Evolutionary conservation across 805 yeast genomes (phyloP), one percentile per base, ranked within the genome.

Genomic region (Candida arabinofermentans): DNA sequence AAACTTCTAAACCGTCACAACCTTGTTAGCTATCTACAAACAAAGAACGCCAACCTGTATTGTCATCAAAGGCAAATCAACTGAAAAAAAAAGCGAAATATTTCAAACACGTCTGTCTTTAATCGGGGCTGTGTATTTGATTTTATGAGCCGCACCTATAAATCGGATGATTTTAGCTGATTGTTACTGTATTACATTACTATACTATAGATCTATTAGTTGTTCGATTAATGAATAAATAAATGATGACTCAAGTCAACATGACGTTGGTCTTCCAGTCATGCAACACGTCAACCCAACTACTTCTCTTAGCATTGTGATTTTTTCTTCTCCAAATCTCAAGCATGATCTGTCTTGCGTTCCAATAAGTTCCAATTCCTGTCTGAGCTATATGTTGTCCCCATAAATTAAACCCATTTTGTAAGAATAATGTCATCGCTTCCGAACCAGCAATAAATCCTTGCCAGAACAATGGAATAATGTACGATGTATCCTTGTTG

Each of bases 391-490:
- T 77, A 43, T 76, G 76, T n/a, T 77, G 79, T 9, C 81, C 81
- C 95, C 95, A 87, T 43, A 71, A 68, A 54, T 78, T 81, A 63
- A 77, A 86, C 32, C 87, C 81, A 44, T 71, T 64, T 49, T 85
- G 91, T 27, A 81, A 61, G 27, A 68, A 69, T 1, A 61, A 51
- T 5, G 81, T 76, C 44, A 76, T 73, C 9, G 89, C 83, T 47
- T 85, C 88, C 54, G 93, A 83, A 0, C 95, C 96, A 1, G 91
- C 89, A 34, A 88, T 82, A 51, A 88, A 88, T 0, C 93, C 95
- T 55, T 85, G 91, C 93, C 96, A 88, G 52, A 86, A 79, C 26
- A 86, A 65, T 4, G 96, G 96, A 27, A 83, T 77, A 38, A 79
- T 78, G 17, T 83, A 74, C 3, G 61, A 57, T 1, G 82, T 79